phyloP scores from a whole-genome alignment of 129 eudicot genomes.

The Ambrosia artemisiifolia region DNA sequence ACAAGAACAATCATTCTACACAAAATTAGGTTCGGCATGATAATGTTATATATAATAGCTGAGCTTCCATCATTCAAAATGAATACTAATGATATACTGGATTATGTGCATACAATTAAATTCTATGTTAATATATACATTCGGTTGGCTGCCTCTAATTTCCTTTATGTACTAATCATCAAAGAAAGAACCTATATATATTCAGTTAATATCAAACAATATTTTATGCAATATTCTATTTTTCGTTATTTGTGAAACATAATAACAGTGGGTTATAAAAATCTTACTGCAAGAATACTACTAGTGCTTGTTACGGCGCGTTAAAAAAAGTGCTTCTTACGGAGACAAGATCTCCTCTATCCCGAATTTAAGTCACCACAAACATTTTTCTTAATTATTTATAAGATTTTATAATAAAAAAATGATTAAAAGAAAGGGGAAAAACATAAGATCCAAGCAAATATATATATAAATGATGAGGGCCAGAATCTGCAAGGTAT shows the following conservation, averaged over 20 bases:
- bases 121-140: too few species aligned
- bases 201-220: neutral
- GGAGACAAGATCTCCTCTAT: slow-evolving; percentile 35
- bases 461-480: slow-evolving; percentile 40
- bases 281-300: neutral
- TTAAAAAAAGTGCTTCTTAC: neutral
- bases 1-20: too few species aligned
- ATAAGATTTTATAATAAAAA: neutral
- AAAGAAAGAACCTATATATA: neutral
- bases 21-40: too few species aligned
- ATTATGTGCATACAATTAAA: too few species aligned
- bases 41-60: too few species aligned
- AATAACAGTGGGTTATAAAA: slow-evolving; percentile 11
- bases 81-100: too few species aligned
- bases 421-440: neutral
- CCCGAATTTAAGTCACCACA: slow-evolving; percentile 24
- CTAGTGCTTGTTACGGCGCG: slow-evolving; percentile 7
- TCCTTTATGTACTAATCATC: too few species aligned
- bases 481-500: slow-evolving; percentile 38
- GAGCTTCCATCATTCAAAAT: too few species aligned
- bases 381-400: neutral
- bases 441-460: slow-evolving; percentile 41
- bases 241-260: neutral
- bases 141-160: too few species aligned
- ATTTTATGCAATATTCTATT: neutral